Evolutionary conservation across 306 rosid genomes (phyloP), one percentile per base, ranked within the genome.

Genomic region (Ziziphus jujuba): DNA sequence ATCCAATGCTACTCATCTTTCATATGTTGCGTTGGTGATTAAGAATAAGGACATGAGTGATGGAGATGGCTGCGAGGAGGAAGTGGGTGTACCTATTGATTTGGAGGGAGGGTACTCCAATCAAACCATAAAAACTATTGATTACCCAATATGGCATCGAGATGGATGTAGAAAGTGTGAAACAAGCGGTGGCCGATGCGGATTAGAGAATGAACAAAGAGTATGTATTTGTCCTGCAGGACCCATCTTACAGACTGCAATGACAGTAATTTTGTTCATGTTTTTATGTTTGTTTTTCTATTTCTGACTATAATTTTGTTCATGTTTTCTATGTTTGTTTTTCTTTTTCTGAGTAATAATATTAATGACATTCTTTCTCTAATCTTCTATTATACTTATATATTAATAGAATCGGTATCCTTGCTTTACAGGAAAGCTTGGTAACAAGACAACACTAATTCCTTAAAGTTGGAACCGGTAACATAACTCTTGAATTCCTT

Each of bases 131-230:
- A 40, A 38, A 22, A 61, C 6, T 13, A 52, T 61, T 16, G 21
- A 62, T 2, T 62, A 35, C 40, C 4, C 40, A 21, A 13, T 7
- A n/a, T 62, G 66, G 66, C 2, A 5, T 12, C 33, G 20, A 43
- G 3, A 20, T 19, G n/a, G 4, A 43, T 38, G 25, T 22, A 12
- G n/a, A 6, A 4, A 21, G 13, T 61, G 51, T 9, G 1, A 3
- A 24, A 4, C 5, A 24, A 62, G 66, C 12, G 66, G 66, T 44
- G 66, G 66, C n/a, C 50, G 34, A 22, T 62, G 66, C 6, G 66
- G 66, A 10, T 13, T 1, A 4, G 31, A 43, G 23, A 6, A 5
- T 3, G 52, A 2, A 11, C 3, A 9, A 22, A 0, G 7, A 21
- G 33, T 23, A 19, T 62, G 66, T 43, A 38, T 62, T 23, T 62